Evolutionary conservation across 2,329 filamentous ascomycete species (phyloP).

Genomic region (Exophiala dermatitidis): DNA sequence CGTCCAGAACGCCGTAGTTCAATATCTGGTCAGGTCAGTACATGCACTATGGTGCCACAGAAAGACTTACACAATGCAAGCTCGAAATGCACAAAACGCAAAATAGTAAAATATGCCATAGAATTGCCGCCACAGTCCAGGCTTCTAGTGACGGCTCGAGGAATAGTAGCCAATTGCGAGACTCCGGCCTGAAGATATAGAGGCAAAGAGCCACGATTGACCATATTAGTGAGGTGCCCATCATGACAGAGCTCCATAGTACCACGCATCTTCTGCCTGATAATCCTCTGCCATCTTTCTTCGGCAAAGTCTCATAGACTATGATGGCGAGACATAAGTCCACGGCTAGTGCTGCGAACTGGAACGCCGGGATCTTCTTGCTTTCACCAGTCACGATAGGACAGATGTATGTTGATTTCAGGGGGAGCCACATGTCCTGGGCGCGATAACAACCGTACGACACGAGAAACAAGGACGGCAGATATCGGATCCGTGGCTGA

Average conservation of each 20-base stretch:
- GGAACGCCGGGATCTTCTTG: conserved; percentile 33
- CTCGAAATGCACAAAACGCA: conserved; percentile 33
- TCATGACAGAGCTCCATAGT: conserved; percentile 21
- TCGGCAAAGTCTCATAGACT: conserved; percentile 16
- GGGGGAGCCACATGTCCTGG: conserved; percentile 32
- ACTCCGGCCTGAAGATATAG: conserved; percentile 33
- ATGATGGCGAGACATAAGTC: conserved; percentile 38
- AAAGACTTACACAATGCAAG: conserved; percentile 36
- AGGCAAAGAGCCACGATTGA: conserved; percentile 32
- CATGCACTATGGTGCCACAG: not conserved
- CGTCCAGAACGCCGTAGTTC: conserved; percentile 21
- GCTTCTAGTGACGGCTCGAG: conserved; percentile 31
- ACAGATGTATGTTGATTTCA: conserved; percentile 46
- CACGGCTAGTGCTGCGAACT: conserved; percentile 34
- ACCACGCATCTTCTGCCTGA: conserved; percentile 16
- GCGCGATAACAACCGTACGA: conserved; percentile 35
- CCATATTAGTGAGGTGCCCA: conserved; percentile 32
- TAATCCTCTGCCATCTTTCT: conserved; percentile 8
- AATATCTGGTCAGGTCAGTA: conserved; percentile 23
- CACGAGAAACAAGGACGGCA: conserved; percentile 36
- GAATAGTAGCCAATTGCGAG: conserved; percentile 35
- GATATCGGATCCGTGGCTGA: conserved; percentile 33
- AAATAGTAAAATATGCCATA: conserved; percentile 33
- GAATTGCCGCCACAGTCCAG: conserved; percentile 32
- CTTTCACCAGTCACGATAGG: conserved; percentile 34